Base-by-base conservation (phyloP, 192 early-diverging fungal genomes). In the Coemansia erecta region DNA sequence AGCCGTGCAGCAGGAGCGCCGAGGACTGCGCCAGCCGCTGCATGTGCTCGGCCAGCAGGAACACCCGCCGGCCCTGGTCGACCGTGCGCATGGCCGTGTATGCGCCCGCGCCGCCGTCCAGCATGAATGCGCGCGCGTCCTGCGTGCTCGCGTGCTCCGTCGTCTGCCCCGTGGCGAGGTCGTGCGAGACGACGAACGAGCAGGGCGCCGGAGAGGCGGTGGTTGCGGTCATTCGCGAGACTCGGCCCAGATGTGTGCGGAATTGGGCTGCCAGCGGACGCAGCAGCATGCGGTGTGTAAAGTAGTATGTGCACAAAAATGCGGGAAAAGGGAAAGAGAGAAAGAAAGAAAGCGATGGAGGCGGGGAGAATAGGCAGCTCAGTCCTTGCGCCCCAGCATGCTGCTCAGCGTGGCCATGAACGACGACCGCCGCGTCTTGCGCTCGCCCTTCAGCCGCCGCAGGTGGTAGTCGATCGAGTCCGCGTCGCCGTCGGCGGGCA, bases 21-120 rank as follows among this genome's bases (percentile, higher is more conserved):
- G 64, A 56, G 12, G 75, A 78, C 47, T 78, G 57, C 50, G 50
- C 51, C 12, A 78, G 52, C 8, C 75, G 64, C 46, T 78, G 69
- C 47, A 78, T n/a, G 43, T 78, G 75, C 55, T 72, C 64, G 58
- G 68, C 58, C 7, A 72, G 51, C 6, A 78, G 54, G 50, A 78
- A 78, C 24, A 78, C 41, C 0, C 75, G 75, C 18, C 45, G 56
- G 11, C 66, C 57, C 17, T 40, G 45, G 43, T 59, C 45, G 15
- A 72, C 64, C 5, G 75, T 78, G 11, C 75, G 75, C 70, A 78
- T 72, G 2, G 56, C 58, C 2, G 75, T 78, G 70, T 78, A 78
- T 3, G 72, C 51, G 18, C 75, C 75, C 11, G 31, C 26, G n/a
- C 66, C 70, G 19, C 75, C 66, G 4, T 26, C 8, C 8, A 78